Conservation (phyloP, 163 green algal genomes). For the Scenedesmus sp. region DNA sequence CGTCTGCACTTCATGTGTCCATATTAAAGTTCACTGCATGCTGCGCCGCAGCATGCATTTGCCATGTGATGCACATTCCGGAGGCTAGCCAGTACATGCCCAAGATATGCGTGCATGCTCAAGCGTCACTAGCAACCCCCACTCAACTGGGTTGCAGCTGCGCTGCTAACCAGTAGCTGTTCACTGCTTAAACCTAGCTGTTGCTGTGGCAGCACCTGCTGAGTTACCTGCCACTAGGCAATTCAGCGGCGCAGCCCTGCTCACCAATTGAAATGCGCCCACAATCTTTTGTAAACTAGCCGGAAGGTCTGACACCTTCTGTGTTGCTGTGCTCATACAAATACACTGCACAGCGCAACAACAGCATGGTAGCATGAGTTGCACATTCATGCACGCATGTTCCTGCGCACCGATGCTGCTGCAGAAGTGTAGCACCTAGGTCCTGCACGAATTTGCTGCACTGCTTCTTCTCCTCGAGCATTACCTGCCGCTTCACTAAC, state of each 20-base stretch:
- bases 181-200: too few relatives aligned
- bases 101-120: too few relatives aligned
- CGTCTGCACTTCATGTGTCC: too few relatives aligned
- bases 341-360: slow-evolving; percentile 8
- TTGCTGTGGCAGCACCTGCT: background rate
- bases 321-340: slow-evolving; percentile 40
- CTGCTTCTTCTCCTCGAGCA: background rate
- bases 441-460: background rate
- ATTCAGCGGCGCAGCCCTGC: background rate
- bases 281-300: slow-evolving; percentile 80
- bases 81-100: too few relatives aligned
- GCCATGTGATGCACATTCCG: too few relatives aligned
- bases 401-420: background rate
- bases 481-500: background rate
- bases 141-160: too few relatives aligned
- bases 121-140: too few relatives aligned
- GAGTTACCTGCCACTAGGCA: background rate
- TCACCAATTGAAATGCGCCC: slow-evolving; percentile 79
- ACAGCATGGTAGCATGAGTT: background rate
- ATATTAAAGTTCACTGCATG: too few relatives aligned
- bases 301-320: slow-evolving; percentile 61
- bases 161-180: too few relatives aligned
- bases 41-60: too few relatives aligned
- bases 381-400: background rate
- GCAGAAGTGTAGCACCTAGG: background rate